A percentile compares a stretch with the other conserved stretches of the same genome.
Conservation (phyloP, 1,139 yeast species). For the Arxiozyma telluris region DNA sequence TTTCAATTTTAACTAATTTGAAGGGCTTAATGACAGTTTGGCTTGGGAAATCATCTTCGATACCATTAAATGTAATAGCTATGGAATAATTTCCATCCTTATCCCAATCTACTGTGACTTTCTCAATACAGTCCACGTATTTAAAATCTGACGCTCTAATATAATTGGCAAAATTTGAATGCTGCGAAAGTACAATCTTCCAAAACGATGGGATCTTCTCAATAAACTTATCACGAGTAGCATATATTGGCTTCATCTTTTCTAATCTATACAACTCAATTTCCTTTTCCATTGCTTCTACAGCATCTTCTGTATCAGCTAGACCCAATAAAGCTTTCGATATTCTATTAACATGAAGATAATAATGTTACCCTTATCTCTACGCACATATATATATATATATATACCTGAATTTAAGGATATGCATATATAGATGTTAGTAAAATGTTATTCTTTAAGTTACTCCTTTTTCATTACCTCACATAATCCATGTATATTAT, state of each 20-base stretch:
- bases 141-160: constrained; percentile 59
- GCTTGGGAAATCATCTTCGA: constrained; percentile 35
- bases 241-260: constrained; percentile 44
- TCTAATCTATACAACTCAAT: constrained; percentile 43
- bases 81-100: constrained; percentile 41
- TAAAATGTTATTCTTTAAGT: too few species aligned
- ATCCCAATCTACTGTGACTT: constrained; percentile 45
- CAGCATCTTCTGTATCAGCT: constrained; percentile 47
- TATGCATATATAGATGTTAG: not conserved
- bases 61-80: constrained; percentile 41
- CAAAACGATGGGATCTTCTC: constrained; percentile 55
- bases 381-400: too few species aligned
- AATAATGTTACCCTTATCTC: not conserved
- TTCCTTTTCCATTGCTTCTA: constrained; percentile 49
- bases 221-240: constrained; percentile 40
- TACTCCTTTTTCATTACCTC: too few species aligned
- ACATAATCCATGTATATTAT: not conserved
- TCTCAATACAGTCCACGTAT: constrained; percentile 51
- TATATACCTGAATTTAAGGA: not conserved
- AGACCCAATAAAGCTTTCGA: constrained; percentile 33
- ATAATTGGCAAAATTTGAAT: constrained; percentile 67
- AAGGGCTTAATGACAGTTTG: constrained; percentile 52
- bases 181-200: constrained; percentile 68
- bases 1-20: constrained; percentile 31
- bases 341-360: constrained; percentile 3